A percentile compares a stretch with the other conserved stretches of the same genome.
Evolutionary conservation across 768 basidiomycete genomes (phyloP).

Genomic region (Cyathus striatus): DNA sequence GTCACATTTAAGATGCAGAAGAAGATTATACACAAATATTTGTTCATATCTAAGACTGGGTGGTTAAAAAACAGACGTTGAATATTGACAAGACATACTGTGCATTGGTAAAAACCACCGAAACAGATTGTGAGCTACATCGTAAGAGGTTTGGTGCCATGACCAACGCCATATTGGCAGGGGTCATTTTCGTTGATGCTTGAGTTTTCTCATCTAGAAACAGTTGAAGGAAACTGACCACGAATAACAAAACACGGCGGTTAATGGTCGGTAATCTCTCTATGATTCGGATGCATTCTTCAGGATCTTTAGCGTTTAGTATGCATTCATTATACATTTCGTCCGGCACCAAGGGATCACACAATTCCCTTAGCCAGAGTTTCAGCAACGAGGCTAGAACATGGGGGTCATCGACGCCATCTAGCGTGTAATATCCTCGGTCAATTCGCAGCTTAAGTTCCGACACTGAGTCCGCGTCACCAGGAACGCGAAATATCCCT

Average conservation of each 20-base stretch:
- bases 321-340: slow-evolving; percentile 92
- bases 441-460: slow-evolving; percentile 89
- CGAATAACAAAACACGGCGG: slow-evolving; percentile 79
- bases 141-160: slow-evolving; percentile 90
- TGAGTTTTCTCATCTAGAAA: slow-evolving; percentile 80
- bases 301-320: slow-evolving; percentile 56
- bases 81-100: slow-evolving; percentile 50
- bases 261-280: slow-evolving; percentile 80
- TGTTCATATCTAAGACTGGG: slow-evolving; percentile 79
- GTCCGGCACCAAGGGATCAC: slow-evolving; percentile 87
- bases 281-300: slow-evolving; percentile 70
- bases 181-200: slow-evolving; percentile 81
- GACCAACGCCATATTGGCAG: slow-evolving; percentile 81
- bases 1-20: slow-evolving; percentile 72
- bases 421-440: slow-evolving; percentile 84
- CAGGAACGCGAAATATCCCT: slow-evolving; percentile 91
- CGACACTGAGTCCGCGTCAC: slow-evolving; percentile 84
- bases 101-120: slow-evolving; percentile 86
- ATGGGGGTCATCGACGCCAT: slow-evolving; percentile 87
- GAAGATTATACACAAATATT: slow-evolving; percentile 79
- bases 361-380: slow-evolving; percentile 88
- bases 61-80: slow-evolving; percentile 8
- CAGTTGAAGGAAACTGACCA: slow-evolving; percentile 86
- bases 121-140: slow-evolving; percentile 84
- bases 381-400: slow-evolving; percentile 88